A percentile compares a stretch with the other conserved stretches of the same genome.
These are phyloP conservation scores for Aureobasidium sp. DNA, from an alignment of 2,329 filamentous ascomycete species.

Conservation along the genomic window DNA sequence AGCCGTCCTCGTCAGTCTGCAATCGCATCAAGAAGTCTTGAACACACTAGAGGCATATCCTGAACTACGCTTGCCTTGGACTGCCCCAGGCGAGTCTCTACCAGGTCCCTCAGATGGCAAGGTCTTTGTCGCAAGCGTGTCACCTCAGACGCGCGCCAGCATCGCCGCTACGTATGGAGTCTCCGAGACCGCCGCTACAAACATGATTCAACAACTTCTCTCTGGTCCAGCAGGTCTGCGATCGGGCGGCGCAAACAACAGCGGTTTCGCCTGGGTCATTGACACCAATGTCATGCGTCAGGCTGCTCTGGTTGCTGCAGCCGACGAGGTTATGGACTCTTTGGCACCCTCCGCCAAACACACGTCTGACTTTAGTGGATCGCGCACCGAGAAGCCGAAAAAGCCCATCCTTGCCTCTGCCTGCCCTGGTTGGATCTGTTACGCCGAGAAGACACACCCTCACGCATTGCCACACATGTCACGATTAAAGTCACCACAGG, in stretches of 20 bases:
- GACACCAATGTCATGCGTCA: conserved; percentile 82
- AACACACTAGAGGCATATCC: conserved; percentile 62
- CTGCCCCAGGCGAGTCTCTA: conserved; percentile 12
- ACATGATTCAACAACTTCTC: conserved; percentile 77
- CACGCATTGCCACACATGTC: conserved; percentile 88
- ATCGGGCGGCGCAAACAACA: conserved; percentile 61
- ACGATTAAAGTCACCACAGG: conserved; percentile 86
- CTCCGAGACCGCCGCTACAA: conserved; percentile 63
- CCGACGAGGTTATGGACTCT: conserved; percentile 38
- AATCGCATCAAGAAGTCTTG: conserved; percentile 88
- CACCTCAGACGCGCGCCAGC: conserved; percentile 82
- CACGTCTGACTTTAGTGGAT: conserved; percentile 14
- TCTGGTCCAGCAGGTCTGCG: conserved; percentile 61
- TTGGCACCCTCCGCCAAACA: conserved; percentile 28
- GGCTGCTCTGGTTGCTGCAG: conserved; percentile 61
- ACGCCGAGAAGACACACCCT: conserved; percentile 95
- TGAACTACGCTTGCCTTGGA: conserved; percentile 33
- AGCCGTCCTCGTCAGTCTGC: conserved; percentile 88
- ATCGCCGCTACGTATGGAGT: conserved; percentile 76
- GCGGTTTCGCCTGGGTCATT: conserved; percentile 78
- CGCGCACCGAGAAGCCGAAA: conserved; percentile 39
- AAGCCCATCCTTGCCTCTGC: conserved; percentile 73
- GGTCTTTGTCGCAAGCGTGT: conserved; percentile 86
- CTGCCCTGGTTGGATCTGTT: conserved; percentile 97
- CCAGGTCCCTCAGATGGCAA: conserved; percentile 43